These are phyloP conservation scores for Stachybotrys chartarum DNA, from an alignment of 2,329 filamentous ascomycete genomes.

Conservation along the genomic window DNA sequence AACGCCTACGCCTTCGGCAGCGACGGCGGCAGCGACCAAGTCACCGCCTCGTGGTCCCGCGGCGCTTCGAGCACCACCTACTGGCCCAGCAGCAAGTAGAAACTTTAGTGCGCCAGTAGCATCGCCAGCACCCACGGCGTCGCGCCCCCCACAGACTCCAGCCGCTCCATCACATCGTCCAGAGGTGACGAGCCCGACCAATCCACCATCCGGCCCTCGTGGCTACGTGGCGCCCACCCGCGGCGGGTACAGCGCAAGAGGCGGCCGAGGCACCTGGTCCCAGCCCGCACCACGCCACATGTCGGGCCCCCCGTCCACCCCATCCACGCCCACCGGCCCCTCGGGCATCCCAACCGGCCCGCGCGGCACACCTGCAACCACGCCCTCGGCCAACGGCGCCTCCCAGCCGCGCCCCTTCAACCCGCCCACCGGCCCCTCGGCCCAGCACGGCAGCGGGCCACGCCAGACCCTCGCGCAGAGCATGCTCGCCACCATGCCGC, in stretches of 20 bases:
- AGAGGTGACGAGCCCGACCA: slow-evolving; percentile 37
- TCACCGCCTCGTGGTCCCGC: slow-evolving; percentile 51
- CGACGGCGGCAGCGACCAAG: slow-evolving; percentile 18
- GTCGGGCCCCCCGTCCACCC: slow-evolving; percentile 26
- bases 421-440: slow-evolving; percentile 48
- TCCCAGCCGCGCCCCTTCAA: slow-evolving; percentile 43
- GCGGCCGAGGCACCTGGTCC: slow-evolving; percentile 39
- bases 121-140: slow-evolving; percentile 19
- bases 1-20: slow-evolving; percentile 12
- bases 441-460: slow-evolving; percentile 26
- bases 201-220: slow-evolving; percentile 47
- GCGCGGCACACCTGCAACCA: slow-evolving; percentile 24
- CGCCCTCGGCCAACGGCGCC: slow-evolving; percentile 29
- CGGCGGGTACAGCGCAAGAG: slow-evolving; percentile 38
- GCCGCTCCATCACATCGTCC: slow-evolving; percentile 23
- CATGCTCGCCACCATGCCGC: slow-evolving; percentile 43
- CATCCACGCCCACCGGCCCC: slow-evolving; percentile 31
- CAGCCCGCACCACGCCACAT: slow-evolving; percentile 24
- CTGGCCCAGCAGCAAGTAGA: slow-evolving; percentile 29
- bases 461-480: slow-evolving; percentile 44
- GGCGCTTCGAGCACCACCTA: slow-evolving; percentile 41
- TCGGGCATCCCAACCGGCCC: slow-evolving; percentile 42
- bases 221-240: slow-evolving; percentile 41
- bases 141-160: slow-evolving; percentile 26
- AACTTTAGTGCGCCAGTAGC: slow-evolving; percentile 30